Evolutionary conservation across 345 rosid species (phyloP).

Genomic region (Rhodomyrtus tomentosa): DNA sequence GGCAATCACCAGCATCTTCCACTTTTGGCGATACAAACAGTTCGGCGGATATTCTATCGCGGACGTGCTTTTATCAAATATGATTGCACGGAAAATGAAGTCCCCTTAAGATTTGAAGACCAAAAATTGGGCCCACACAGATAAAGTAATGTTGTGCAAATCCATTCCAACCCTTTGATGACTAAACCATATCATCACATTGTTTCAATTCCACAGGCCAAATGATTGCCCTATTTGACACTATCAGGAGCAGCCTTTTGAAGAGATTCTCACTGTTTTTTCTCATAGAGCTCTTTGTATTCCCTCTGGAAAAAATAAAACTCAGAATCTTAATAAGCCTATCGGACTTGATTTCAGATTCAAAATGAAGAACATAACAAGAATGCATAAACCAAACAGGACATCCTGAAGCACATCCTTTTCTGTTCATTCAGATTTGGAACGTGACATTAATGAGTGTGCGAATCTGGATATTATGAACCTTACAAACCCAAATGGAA

Average conservation of each 20-base stretch:
- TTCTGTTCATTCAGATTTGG: neutral
- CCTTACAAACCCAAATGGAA: neutral
- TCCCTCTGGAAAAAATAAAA: too few relatives aligned
- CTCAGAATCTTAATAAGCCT: neutral
- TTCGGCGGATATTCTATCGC: neutral
- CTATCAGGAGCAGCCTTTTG: too few relatives aligned
- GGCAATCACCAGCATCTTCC: too few relatives aligned
- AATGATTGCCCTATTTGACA: neutral
- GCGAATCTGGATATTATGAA: neutral
- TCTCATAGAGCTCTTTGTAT: too few relatives aligned
- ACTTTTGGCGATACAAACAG: too few relatives aligned
- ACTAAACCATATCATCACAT: neutral
- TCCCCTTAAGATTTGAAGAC: neutral
- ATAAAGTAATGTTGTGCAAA: too few relatives aligned
- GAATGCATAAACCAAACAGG: neutral
- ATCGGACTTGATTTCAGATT: neutral
- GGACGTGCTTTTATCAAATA: neutral
- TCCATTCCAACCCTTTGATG: neutral
- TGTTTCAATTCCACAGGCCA: neutral
- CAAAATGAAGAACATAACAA: neutral
- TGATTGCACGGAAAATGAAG: neutral
- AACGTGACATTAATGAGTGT: neutral
- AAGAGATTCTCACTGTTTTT: too few relatives aligned
- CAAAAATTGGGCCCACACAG: neutral
- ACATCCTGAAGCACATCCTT: neutral